These are phyloP conservation scores for Verticillium nubilum DNA, from an alignment of 2,329 filamentous ascomycete species.

Conservation along the genomic window DNA sequence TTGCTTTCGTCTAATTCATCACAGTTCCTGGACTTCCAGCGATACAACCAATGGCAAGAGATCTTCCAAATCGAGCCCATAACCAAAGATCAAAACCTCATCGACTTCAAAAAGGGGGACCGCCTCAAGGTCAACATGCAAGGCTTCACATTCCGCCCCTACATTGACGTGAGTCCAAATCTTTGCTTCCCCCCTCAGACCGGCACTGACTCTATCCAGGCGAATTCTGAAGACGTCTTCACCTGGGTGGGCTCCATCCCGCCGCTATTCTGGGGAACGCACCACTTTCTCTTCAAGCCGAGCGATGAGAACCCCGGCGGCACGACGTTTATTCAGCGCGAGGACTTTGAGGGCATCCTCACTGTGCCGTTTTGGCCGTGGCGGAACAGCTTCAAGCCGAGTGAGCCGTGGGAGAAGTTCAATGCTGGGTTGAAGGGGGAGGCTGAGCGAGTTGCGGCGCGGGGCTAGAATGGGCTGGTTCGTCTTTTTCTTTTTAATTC, in stretches of 20 bases:
- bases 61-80: not conserved
- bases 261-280: conserved; percentile 13
- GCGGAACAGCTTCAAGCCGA: not conserved
- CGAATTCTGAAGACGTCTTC: conserved; percentile 9
- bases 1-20: not conserved
- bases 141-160: not conserved
- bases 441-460: conserved; percentile 1
- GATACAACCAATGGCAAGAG: not conserved
- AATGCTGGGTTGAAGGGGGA: conserved; percentile 6
- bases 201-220: no score
- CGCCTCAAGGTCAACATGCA: not conserved
- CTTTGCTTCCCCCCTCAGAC: no score
- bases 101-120: not conserved
- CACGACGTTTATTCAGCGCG: conserved; percentile 16
- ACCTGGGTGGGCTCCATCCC: conserved; percentile 13
- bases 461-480: not conserved
- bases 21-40: not conserved
- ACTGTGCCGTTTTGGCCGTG: conserved; percentile 6
- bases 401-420: conserved; percentile 4
- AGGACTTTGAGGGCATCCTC: conserved; percentile 12
- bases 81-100: not conserved
- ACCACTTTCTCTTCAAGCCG: conserved; percentile 14
- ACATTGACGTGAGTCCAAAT: not conserved
- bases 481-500: not conserved
- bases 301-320: conserved; percentile 13